Conservation (phyloP, 805 yeast species). For the Debaryomyces prosopidis region DNA sequence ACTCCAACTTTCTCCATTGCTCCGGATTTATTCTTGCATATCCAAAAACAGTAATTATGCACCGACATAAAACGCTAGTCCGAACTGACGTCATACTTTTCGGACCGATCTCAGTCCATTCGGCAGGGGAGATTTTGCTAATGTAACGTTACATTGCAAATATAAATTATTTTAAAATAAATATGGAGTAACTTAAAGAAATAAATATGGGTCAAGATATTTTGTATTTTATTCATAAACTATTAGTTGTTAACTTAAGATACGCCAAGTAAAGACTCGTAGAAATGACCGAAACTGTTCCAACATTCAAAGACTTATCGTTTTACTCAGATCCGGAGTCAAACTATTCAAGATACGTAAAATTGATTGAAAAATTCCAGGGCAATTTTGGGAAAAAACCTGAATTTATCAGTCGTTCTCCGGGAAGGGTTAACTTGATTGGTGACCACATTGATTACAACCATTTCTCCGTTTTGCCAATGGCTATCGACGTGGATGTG, state of each 20-base stretch:
- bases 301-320: slow-evolving; percentile 31
- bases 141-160: slow-evolving; percentile 17
- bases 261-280: not conserved
- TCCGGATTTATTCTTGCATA: too few species aligned
- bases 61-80: too few species aligned
- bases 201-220: not conserved
- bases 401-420: slow-evolving; percentile 58
- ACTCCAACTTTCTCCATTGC: too few species aligned
- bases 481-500: slow-evolving; percentile 69
- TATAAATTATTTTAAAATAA: not conserved
- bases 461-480: slow-evolving; percentile 66
- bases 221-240: not conserved
- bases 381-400: slow-evolving; percentile 28
- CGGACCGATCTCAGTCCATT: too few species aligned
- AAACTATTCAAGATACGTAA: slow-evolving; percentile 27
- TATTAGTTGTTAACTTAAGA: not conserved
- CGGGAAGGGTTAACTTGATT: slow-evolving; percentile 75
- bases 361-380: slow-evolving; percentile 22
- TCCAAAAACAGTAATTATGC: too few species aligned
- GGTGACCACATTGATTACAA: slow-evolving; percentile 78
- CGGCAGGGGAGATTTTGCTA: not conserved
- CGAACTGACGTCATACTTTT: too few species aligned
- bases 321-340: slow-evolving; percentile 33
- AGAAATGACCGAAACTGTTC: slow-evolving; percentile 23
- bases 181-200: not conserved